Evolutionary conservation across 768 basidiomycete genomes (phyloP).

Genomic region (Peribolospora kevripleyi): DNA sequence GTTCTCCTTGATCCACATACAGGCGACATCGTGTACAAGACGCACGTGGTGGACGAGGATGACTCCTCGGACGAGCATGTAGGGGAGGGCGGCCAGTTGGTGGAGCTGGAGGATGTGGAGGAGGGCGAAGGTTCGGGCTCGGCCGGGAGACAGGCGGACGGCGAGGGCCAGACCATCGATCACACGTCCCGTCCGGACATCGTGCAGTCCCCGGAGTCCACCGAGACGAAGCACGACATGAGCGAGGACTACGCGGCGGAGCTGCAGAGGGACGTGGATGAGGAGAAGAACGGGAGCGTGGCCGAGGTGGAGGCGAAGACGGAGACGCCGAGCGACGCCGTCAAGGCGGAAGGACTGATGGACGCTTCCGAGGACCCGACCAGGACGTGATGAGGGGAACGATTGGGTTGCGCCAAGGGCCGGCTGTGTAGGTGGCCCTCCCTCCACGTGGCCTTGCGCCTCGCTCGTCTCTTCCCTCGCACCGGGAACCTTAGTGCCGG

Average conservation of each 20-base stretch:
- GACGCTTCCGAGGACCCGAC: constrained; percentile 17
- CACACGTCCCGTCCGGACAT: background rate
- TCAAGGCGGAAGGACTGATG: constrained; percentile 39
- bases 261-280: constrained; percentile 26
- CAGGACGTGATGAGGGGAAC: no score
- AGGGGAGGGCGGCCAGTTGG: constrained; percentile 5
- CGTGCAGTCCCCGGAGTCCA: background rate
- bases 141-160: constrained; percentile 5
- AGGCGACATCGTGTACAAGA: background rate
- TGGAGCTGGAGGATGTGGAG: constrained; percentile 12
- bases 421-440: no score
- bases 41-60: constrained; percentile 3
- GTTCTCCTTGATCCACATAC: no score
- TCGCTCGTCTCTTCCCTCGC: no score
- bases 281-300: constrained; percentile 21
- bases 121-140: constrained; percentile 13
- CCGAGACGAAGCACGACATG: constrained; percentile 3
- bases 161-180: constrained; percentile 4
- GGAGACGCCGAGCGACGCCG: constrained; percentile 31
- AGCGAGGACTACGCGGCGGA: constrained; percentile 21
- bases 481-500: no score
- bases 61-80: background rate
- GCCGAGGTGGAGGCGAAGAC: constrained; percentile 21
- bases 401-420: no score
- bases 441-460: background rate